Evolutionary conservation across 1,284 basidiomycete genomes (phyloP).

Genomic region (Cerrena zonata): DNA sequence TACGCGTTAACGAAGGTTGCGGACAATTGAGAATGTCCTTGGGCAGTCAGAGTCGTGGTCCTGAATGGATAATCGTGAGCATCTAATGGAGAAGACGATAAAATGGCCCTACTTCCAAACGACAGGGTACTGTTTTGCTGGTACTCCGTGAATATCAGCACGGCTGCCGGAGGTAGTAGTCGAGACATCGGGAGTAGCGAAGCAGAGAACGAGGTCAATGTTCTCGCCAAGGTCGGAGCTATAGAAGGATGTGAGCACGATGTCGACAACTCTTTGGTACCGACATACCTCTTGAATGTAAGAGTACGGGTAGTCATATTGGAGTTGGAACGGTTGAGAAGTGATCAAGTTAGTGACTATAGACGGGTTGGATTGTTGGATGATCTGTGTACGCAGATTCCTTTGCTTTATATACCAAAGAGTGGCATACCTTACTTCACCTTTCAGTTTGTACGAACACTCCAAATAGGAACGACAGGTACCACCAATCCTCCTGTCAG

Average conservation of each 20-base stretch:
- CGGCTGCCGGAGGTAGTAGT: not conserved
- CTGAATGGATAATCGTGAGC: not conserved
- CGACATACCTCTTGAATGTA: not conserved
- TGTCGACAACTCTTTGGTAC: no score
- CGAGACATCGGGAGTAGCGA: not conserved
- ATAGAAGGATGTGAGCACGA: no score
- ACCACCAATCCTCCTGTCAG: no score
- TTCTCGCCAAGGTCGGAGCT: conserved; percentile 3
- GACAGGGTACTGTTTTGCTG: not conserved
- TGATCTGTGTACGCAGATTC: no score
- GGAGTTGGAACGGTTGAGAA: not conserved
- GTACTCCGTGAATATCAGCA: not conserved
- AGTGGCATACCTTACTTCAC: no score
- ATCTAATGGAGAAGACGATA: not conserved
- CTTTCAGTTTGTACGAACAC: no score
- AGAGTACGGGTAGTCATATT: conserved; percentile 2
- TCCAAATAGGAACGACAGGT: no score
- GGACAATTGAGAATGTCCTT: not conserved
- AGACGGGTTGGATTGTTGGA: no score
- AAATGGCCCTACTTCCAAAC: conserved; percentile 2
- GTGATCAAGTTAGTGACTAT: no score
- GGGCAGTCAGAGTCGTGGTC: not conserved
- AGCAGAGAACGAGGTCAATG: not conserved
- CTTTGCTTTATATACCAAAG: no score
- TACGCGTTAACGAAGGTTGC: conserved; percentile 1